Evolutionary conservation across 305 asterid species (phyloP).

Genomic region (Solanum hybrid): DNA sequence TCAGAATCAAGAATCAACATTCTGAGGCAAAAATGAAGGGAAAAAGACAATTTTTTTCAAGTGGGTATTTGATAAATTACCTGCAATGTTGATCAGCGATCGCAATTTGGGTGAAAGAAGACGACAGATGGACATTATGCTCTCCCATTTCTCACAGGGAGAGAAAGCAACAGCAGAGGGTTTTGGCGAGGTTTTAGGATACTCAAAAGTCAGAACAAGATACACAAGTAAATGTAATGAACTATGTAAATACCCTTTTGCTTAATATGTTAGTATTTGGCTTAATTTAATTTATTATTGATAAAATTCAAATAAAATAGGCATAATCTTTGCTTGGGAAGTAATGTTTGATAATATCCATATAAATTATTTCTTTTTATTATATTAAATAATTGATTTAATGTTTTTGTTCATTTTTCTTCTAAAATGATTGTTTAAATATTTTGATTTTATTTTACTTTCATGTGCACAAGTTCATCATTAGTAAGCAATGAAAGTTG

Average conservation of each 20-base stretch:
- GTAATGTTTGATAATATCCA: neutral
- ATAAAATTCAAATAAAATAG: neutral
- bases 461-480: neutral
- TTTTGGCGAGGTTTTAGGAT: constrained; percentile 14
- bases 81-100: neutral
- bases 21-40: neutral
- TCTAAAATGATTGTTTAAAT: neutral
- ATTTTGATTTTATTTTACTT: neutral
- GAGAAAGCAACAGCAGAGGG: neutral
- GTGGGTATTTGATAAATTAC: neutral
- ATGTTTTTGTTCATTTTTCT: neutral
- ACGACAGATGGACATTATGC: constrained; percentile 10
- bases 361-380: too few species aligned
- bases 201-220: neutral
- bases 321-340: neutral
- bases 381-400: too few species aligned
- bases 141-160: neutral
- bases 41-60: neutral
- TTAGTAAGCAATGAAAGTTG: neutral
- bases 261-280: neutral
- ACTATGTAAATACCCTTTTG: neutral
- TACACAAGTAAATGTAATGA: neutral
- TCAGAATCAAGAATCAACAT: neutral
- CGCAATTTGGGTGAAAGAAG: constrained; percentile 7
- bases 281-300: neutral